phyloP scores from a whole-genome alignment of 1,139 yeast genomes.

The Lodderomyces pseudojiufengensis region DNA sequence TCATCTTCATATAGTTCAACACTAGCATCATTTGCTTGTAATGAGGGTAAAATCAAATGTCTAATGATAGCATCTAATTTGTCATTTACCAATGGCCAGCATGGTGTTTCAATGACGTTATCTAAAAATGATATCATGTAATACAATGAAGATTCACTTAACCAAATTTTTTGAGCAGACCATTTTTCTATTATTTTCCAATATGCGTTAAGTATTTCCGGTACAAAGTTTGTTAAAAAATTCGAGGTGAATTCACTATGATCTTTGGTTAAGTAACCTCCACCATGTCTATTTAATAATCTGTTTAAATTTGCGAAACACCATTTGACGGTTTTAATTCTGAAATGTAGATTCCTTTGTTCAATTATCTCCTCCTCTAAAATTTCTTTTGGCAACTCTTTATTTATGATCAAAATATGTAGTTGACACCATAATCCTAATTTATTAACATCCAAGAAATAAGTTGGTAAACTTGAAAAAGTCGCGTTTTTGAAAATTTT shows the following conservation, averaged over 20 bases:
- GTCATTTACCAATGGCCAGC: slow-evolving; percentile 51
- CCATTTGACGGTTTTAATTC: slow-evolving; percentile 69
- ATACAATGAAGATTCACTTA: slow-evolving; percentile 56
- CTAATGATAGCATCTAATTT: slow-evolving; percentile 56
- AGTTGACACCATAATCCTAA: slow-evolving; percentile 63
- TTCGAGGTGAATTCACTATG: slow-evolving; percentile 40
- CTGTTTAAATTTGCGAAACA: slow-evolving; percentile 65
- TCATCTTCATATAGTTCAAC: slow-evolving; percentile 68
- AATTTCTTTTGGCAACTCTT: slow-evolving; percentile 38
- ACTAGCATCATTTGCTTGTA: slow-evolving; percentile 52
- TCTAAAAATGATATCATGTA: slow-evolving; percentile 64
- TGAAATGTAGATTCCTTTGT: slow-evolving; percentile 36
- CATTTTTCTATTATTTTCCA: slow-evolving; percentile 60
- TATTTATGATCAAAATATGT: slow-evolving; percentile 50
- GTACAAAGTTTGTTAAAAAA: slow-evolving; percentile 53
- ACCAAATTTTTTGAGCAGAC: slow-evolving; percentile 55
- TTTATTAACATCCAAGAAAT: slow-evolving; percentile 48
- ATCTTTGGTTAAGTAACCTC: slow-evolving; percentile 37
- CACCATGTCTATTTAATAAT: slow-evolving; percentile 55
- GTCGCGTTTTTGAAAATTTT: slow-evolving; percentile 66
- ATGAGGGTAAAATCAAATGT: slow-evolving; percentile 61
- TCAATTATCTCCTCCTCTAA: slow-evolving; percentile 36
- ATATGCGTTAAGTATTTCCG: slow-evolving; percentile 55
- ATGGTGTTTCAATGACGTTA: slow-evolving; percentile 53
- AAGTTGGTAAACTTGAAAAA: slow-evolving; percentile 53